Evolutionary conservation across 179 eudicot genomes (phyloP).

Genomic region (Carnegiea gigantea): DNA sequence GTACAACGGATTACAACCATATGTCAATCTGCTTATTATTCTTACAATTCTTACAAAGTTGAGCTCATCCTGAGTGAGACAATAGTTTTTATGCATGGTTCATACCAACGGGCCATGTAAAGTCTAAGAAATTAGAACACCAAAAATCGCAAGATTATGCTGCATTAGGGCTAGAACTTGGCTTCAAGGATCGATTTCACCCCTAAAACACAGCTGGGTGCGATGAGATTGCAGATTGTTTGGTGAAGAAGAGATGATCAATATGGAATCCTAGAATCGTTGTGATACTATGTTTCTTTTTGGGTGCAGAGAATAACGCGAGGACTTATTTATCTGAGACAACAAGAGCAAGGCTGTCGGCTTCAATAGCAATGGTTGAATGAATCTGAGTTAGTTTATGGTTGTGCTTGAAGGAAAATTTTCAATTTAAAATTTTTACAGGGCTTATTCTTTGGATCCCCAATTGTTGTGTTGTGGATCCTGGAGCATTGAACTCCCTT

Average conservation of each 20-base stretch:
- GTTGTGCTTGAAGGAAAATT: not conserved
- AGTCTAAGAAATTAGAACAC: not conserved
- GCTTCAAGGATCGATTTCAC: not conserved
- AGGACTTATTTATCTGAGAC: conserved; percentile 66
- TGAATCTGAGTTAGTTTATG: not conserved
- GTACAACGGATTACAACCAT: not conserved
- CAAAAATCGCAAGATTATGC: not conserved
- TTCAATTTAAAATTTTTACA: not conserved
- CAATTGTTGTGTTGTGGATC: not conserved
- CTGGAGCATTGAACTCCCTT: not conserved
- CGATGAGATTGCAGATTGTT: not conserved
- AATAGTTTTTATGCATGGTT: not conserved
- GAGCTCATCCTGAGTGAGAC: not conserved
- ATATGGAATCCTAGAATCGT: not conserved
- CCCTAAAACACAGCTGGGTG: not conserved
- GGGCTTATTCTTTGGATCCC: conserved; percentile 3
- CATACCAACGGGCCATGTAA: not conserved
- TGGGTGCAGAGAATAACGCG: conserved; percentile 66
- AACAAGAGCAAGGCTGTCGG: conserved; percentile 71
- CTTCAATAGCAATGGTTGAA: conserved; percentile 37
- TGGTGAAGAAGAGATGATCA: not conserved
- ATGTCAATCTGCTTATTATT: not conserved
- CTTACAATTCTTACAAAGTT: not conserved
- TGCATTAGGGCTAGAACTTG: not conserved
- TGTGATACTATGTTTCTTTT: not conserved